Conservation (phyloP, 106 monocot genomes). For the Platanthera zijinensis region DNA sequence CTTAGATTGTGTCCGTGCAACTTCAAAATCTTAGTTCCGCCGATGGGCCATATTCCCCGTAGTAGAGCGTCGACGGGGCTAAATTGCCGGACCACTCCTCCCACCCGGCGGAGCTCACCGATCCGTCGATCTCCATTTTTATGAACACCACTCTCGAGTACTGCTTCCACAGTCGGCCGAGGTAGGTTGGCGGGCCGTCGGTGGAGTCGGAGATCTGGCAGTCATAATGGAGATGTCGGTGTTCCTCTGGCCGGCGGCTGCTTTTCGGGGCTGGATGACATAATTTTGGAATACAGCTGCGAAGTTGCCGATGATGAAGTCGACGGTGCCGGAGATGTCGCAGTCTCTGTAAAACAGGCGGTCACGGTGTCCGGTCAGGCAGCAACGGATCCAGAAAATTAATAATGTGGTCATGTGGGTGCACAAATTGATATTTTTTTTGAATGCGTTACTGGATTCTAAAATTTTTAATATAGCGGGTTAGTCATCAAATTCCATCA, state of each 20-base stretch:
- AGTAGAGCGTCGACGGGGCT: slow-evolving; percentile 49
- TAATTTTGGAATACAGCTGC: slow-evolving; percentile 28
- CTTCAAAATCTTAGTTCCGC: too few species aligned
- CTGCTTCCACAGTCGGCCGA: slow-evolving; percentile 78
- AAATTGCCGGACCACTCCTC: slow-evolving; percentile 49
- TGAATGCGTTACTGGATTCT: too few species aligned
- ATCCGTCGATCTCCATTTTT: slow-evolving; percentile 31
- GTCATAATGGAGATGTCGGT: slow-evolving; percentile 58
- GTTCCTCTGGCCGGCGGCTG: slow-evolving; percentile 37
- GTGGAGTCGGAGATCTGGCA: slow-evolving; percentile 30
- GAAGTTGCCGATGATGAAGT: slow-evolving; percentile 87
- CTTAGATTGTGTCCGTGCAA: too few species aligned
- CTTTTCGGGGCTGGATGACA: slow-evolving; percentile 20
- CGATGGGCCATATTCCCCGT: too few species aligned
- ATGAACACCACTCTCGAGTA: slow-evolving; percentile 61
- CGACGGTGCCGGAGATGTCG: slow-evolving; percentile 76
- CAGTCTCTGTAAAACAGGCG: slow-evolving; percentile 63
- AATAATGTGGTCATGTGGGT: too few species aligned
- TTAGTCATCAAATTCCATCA: too few species aligned
- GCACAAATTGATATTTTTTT: too few species aligned
- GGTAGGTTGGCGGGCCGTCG: slow-evolving; percentile 38
- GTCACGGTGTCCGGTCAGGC: too few species aligned
- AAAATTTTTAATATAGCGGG: too few species aligned
- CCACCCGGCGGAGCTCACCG: slow-evolving; percentile 50
- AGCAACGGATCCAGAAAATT: too few species aligned